Percentiles rank a stretch among this genome's conserved stretches.
These are phyloP conservation scores for Russula vinacea DNA, from an alignment of 768 basidiomycete species.

Conservation along the genomic window DNA sequence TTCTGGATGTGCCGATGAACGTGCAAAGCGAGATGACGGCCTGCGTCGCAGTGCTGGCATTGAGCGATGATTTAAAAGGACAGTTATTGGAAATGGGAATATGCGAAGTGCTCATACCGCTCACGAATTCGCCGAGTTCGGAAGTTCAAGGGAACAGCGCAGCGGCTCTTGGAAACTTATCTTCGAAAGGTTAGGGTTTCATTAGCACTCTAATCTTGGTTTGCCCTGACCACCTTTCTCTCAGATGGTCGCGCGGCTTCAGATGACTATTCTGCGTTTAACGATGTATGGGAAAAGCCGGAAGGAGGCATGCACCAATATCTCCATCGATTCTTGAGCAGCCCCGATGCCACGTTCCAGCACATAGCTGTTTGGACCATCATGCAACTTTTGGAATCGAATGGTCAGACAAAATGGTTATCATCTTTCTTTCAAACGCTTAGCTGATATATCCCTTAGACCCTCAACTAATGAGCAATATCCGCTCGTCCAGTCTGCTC, in stretches of 20 bases:
- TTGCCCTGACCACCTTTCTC: not conserved
- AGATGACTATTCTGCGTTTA: constrained; percentile 96
- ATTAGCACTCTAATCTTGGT: not conserved
- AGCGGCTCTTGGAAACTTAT: constrained; percentile 94
- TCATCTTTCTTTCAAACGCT: constrained; percentile 4
- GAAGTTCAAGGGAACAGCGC: constrained; percentile 99
- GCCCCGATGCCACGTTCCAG: constrained; percentile 95
- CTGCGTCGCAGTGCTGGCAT: constrained; percentile 91
- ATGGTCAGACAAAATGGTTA: constrained; percentile 48
- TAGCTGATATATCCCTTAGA: constrained; percentile 45
- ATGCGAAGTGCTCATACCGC: constrained; percentile 92
- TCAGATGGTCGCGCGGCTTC: constrained; percentile 69
- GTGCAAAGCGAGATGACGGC: constrained; percentile 99
- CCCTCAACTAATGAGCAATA: constrained; percentile 84
- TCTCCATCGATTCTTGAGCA: constrained; percentile 88
- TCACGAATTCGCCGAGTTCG: constrained; percentile 93
- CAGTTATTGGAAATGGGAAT: constrained; percentile 98
- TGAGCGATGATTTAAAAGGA: constrained; percentile 96
- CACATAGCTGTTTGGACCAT: constrained; percentile 99
- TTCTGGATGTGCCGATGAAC: constrained; percentile 89
- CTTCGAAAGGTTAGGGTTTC: constrained; percentile 75
- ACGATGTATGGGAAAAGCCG: constrained; percentile 96
- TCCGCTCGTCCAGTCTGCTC: constrained; percentile 77
- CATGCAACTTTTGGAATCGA: constrained; percentile 95
- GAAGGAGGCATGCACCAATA: constrained; percentile 97